Conservation (phyloP, 306 rosid genomes). For the Pterocarpus santalinus region DNA sequence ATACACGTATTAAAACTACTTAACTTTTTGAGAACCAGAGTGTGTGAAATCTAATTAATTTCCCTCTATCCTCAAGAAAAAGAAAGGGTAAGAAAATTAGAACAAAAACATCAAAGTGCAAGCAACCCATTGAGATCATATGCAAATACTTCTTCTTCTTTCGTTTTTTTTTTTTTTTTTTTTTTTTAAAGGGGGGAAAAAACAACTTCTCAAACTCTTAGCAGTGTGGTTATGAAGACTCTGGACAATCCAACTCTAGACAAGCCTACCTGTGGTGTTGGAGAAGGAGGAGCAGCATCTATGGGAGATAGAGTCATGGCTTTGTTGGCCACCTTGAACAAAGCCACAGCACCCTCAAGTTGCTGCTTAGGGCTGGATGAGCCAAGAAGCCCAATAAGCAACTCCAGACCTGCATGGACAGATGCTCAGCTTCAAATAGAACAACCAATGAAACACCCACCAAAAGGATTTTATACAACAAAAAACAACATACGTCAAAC, state of each 20-base stretch:
- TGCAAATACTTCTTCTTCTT: neutral
- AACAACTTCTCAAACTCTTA: neutral
- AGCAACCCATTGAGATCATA: neutral
- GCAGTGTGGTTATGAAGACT: neutral
- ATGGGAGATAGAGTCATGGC: slow-evolving; percentile 74
- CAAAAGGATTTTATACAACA: slow-evolving; percentile 19
- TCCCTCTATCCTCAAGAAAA: neutral
- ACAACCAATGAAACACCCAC: slow-evolving; percentile 7
- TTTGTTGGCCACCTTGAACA: slow-evolving; percentile 84
- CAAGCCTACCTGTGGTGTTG: slow-evolving; percentile 81
- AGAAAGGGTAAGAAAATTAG: neutral
- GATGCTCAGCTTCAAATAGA: slow-evolving; percentile 40
- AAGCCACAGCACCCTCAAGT: slow-evolving; percentile 86
- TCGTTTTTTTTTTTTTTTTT: too few species aligned
- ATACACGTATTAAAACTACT: slow-evolving; percentile 1
- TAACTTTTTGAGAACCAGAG: neutral
- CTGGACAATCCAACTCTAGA: slow-evolving; percentile 4
- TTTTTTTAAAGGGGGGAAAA: neutral
- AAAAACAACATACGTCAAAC: slow-evolving; percentile 28
- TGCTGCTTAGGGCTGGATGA: slow-evolving; percentile 72
- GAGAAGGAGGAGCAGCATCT: slow-evolving; percentile 95
- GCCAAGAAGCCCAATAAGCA: slow-evolving; percentile 84
- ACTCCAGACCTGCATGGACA: slow-evolving; percentile 73
- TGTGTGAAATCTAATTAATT: neutral
- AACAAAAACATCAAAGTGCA: neutral